phyloP scores from a whole-genome alignment of 1,284 basidiomycete genomes.

The Trametes sp. region DNA sequence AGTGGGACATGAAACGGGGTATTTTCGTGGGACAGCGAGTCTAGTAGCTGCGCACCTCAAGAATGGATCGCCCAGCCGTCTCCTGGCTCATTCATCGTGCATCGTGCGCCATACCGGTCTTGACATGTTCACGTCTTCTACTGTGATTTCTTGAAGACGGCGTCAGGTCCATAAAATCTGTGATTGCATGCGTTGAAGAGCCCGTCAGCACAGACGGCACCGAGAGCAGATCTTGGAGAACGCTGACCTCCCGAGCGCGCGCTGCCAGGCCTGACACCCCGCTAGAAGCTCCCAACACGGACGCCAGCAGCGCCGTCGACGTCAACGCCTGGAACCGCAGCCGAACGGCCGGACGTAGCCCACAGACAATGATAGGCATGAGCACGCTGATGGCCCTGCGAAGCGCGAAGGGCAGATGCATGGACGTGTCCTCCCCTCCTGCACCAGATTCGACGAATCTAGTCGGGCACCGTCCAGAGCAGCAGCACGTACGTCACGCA shows the following conservation, averaged over 20 bases:
- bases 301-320: not conserved
- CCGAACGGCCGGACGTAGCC: too few species aligned
- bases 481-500: not conserved
- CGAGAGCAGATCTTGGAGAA: not conserved
- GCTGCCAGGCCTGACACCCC: conserved; percentile 1
- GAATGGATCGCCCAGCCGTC: not conserved
- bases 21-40: not conserved
- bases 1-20: not conserved
- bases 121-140: too few species aligned
- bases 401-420: too few species aligned
- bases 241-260: not conserved
- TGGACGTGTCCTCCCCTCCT: too few species aligned
- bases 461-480: too few species aligned
- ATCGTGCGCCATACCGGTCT: too few species aligned
- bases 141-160: too few species aligned
- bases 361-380: conserved; percentile 15
- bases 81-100: too few species aligned
- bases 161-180: too few species aligned
- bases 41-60: not conserved
- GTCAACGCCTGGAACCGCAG: conserved; percentile 4
- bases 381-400: conserved; percentile 18
- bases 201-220: conserved; percentile 1
- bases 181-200: not conserved
- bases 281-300: conserved; percentile 6
- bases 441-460: not conserved